phyloP scores from a whole-genome alignment of 768 basidiomycete species.

The Suillus luteus region DNA sequence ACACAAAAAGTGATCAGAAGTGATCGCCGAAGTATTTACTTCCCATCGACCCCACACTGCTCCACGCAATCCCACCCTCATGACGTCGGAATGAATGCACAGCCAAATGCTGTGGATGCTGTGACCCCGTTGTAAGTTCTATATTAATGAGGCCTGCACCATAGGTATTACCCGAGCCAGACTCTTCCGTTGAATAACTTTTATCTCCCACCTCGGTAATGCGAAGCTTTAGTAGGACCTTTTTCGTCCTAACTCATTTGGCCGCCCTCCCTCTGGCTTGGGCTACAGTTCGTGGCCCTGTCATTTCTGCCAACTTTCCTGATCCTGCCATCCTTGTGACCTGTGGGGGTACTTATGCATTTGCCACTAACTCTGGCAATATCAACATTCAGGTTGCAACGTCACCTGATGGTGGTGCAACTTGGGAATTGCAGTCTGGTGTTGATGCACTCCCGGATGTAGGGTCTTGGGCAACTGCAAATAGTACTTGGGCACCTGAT shows the following conservation, averaged over 20 bases:
- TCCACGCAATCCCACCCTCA: background rate
- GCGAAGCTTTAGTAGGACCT: background rate
- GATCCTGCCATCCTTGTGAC: slow-evolving; percentile 24
- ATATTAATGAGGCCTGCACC: background rate
- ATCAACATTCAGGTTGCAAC: slow-evolving; percentile 26
- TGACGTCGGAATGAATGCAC: background rate
- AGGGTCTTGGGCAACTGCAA: slow-evolving; percentile 26
- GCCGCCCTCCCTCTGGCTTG: slow-evolving; percentile 1
- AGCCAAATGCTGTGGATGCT: background rate
- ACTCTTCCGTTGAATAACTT: background rate
- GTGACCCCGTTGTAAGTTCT: background rate
- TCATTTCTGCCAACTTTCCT: slow-evolving; percentile 25
- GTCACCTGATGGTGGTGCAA: slow-evolving; percentile 22
- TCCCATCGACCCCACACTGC: background rate
- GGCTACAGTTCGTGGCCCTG: slow-evolving; percentile 19
- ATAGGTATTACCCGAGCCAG: background rate
- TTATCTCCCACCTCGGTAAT: background rate
- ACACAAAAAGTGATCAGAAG: background rate
- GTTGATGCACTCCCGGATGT: slow-evolving; percentile 26
- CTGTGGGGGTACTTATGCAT: slow-evolving; percentile 19
- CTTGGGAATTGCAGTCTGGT: slow-evolving; percentile 19
- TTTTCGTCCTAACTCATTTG: background rate
- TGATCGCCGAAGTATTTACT: background rate
- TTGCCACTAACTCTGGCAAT: slow-evolving; percentile 23
- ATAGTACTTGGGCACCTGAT: slow-evolving; percentile 25